phyloP scores from a whole-genome alignment of 1,139 yeast species.

The Yamadazyma atlantica region DNA sequence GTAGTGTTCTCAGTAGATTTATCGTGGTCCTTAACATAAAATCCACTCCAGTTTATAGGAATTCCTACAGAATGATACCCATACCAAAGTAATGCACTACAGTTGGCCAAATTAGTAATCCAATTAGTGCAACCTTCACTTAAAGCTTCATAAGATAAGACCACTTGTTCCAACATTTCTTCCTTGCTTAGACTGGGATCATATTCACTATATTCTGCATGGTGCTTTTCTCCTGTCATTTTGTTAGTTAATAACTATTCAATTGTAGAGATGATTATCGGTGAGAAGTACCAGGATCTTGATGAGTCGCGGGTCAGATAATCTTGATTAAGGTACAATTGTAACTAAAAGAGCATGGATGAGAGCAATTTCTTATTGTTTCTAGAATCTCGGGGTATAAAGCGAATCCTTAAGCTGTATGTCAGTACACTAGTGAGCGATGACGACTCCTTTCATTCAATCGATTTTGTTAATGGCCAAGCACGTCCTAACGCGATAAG shows the following conservation, averaged over 20 bases:
- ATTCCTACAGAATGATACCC: conserved; percentile 64
- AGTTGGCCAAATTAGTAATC: conserved; percentile 87
- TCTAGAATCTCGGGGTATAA: conserved; percentile 4
- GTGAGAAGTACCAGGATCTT: not conserved
- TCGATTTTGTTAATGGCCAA: not conserved
- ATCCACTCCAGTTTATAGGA: conserved; percentile 90
- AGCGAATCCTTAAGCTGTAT: conserved; percentile 1
- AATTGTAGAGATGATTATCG: not conserved
- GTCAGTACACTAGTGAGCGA: not conserved
- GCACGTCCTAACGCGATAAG: not conserved
- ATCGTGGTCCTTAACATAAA: conserved; percentile 51
- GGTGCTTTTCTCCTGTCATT: conserved; percentile 27
- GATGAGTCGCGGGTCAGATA: conserved; percentile 3
- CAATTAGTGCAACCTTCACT: conserved; percentile 66
- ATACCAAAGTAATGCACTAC: conserved; percentile 84
- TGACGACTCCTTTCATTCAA: conserved; percentile 2
- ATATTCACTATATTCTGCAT: conserved; percentile 68
- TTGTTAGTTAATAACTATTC: not conserved
- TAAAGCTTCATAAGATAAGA: conserved; percentile 66
- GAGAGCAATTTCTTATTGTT: conserved; percentile 7
- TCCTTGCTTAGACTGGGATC: conserved; percentile 34
- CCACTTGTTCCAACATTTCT: conserved; percentile 59
- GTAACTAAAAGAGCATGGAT: conserved; percentile 1
- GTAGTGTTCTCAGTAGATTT: conserved; percentile 6
- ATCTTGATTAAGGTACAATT: too few relatives aligned